Conservation (phyloP, 2,329 filamentous ascomycete species). For the Fusarium pseudograminearum region DNA sequence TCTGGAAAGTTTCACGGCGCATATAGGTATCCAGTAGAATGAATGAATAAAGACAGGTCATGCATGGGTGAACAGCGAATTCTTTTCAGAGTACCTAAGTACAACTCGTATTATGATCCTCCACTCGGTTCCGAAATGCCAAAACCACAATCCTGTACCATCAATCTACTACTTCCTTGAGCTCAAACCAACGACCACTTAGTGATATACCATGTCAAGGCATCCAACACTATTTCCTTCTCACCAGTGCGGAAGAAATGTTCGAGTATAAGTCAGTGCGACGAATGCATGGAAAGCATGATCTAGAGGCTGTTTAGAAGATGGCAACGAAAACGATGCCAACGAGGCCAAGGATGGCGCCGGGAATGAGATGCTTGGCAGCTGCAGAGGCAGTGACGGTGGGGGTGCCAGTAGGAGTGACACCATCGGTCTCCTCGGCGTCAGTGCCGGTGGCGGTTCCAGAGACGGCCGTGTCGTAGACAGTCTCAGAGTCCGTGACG, state of each 20-base stretch:
- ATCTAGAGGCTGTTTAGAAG: constrained; percentile 40
- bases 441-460: constrained; percentile 30
- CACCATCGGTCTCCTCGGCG: constrained; percentile 32
- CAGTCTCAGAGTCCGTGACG: constrained; percentile 31
- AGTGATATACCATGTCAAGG: constrained; percentile 18
- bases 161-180: constrained; percentile 35
- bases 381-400: constrained; percentile 51
- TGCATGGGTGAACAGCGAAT: constrained; percentile 23
- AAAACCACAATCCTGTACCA: constrained; percentile 41
- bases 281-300: constrained; percentile 25
- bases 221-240: constrained; percentile 35
- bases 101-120: constrained; percentile 46
- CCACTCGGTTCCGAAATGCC: constrained; percentile 33
- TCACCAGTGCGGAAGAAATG: constrained; percentile 30
- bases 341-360: constrained; percentile 44
- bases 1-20: constrained; percentile 11
- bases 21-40: neutral
- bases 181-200: constrained; percentile 29
- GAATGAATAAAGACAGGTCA: constrained; percentile 12
- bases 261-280: constrained; percentile 21
- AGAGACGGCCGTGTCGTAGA: constrained; percentile 26
- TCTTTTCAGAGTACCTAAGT: constrained; percentile 45
- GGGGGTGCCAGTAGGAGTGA: constrained; percentile 45
- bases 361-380: constrained; percentile 42
- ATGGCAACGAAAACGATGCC: constrained; percentile 46